A percentile compares a stretch with the other conserved stretches of the same genome.
Evolutionary conservation across 2,329 filamentous ascomycete genomes (phyloP).

Genomic region (Botrytis deweyae): DNA sequence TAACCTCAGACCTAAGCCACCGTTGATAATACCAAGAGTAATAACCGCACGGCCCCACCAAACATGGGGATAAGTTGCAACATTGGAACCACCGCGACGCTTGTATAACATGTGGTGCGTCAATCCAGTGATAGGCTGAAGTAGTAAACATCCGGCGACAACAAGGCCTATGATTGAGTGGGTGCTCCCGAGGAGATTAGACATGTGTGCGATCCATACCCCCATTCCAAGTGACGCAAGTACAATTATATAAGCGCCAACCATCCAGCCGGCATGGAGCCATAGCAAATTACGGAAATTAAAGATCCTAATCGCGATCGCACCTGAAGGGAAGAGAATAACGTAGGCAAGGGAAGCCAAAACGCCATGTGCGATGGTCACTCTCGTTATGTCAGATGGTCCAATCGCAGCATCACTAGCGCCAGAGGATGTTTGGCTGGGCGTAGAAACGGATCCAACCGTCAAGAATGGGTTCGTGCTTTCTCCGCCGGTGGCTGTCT

Average conservation of each 20-base stretch:
- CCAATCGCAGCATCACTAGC: conserved; percentile 1
- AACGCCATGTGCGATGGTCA: conserved; percentile 50
- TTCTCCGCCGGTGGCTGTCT: conserved; percentile 50
- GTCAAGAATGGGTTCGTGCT: conserved; percentile 33
- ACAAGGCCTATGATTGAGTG: conserved; percentile 58
- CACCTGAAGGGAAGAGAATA: conserved; percentile 58
- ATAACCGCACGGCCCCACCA: conserved; percentile 62
- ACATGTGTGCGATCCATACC: conserved; percentile 43
- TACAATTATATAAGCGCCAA: conserved; percentile 54
- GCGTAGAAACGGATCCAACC: neutral
- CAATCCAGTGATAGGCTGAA: conserved; percentile 59
- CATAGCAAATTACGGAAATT: conserved; percentile 46
- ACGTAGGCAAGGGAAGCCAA: conserved; percentile 59
- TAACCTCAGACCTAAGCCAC: conserved; percentile 59
- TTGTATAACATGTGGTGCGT: conserved; percentile 57
- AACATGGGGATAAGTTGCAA: conserved; percentile 53
- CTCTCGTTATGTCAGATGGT: conserved; percentile 4
- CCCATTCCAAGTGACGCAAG: conserved; percentile 60
- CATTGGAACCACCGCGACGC: conserved; percentile 45
- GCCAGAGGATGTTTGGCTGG: conserved; percentile 2
- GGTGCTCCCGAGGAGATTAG: conserved; percentile 20
- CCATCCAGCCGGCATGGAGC: conserved; percentile 57
- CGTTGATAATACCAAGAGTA: conserved; percentile 61
- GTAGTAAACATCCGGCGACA: conserved; percentile 50
- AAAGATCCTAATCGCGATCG: conserved; percentile 59